Base-by-base conservation (phyloP, 116 monocot genomes). In the Posidonia oceanica region DNA sequence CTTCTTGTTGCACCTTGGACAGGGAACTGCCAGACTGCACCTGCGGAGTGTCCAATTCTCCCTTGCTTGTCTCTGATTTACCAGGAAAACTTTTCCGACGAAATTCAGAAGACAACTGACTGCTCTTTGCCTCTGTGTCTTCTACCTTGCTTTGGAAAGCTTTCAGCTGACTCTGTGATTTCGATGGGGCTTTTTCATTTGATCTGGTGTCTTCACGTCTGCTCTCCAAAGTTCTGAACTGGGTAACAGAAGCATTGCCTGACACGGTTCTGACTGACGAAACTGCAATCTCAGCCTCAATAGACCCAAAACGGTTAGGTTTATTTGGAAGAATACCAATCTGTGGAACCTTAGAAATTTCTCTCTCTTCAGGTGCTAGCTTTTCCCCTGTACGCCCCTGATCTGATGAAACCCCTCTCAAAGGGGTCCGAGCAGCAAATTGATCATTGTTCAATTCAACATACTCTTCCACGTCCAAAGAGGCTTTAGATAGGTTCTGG, bases 111-210 rank as follows among this genome's bases (percentile, higher is more conserved):
- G 39, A 16, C 18, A 55, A 36, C 41, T 38, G 21, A 18, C 74
- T 74, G 40, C 17, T 76, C 66, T 76, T 80, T 44, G 17, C 15
- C 12, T 70, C 21, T 10, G 29, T 39, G 5, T 37, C 56, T 71
- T 85, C 81, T 17, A 51, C 52, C 53, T 73, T 79, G 17, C 54
- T 55, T 7, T 59, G 40, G 2, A 70, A 75, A 73, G 57, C 17
- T 72, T 72, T 78, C 5, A 67, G 56, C 15, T 80, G 76, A 67
- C 68, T 44, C 39, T 48, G 65, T 39, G 76, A 72, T 63, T 72
- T 66, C 14, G 69, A 63, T 54, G 72, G 61, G 16, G 36, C 59
- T 75, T 78, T 82, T n/a, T 77, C 48, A 72, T 79, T 82, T 56
- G 20, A 38, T 55, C 64, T 68, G 54, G 54, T 4, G 38, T 63